A percentile compares a stretch with the other conserved stretches of the same genome.
phyloP scores from a whole-genome alignment of 192 early-diverging fungal genomes.

The Helicostylum pulchrum region DNA sequence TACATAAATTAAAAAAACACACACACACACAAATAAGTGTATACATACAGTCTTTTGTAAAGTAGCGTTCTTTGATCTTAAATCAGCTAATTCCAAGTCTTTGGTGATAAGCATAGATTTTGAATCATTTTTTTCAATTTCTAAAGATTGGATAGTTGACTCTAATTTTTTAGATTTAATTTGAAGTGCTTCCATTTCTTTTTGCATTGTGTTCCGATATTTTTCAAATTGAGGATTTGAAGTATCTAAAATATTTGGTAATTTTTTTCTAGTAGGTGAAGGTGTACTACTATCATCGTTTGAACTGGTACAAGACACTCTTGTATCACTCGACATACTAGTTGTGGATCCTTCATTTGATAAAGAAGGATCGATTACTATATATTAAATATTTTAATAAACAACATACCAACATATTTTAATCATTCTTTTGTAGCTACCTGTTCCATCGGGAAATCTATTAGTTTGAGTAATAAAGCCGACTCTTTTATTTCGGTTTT shows the following conservation, averaged over 20 bases:
- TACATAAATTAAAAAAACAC: neutral
- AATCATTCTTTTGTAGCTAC: neutral
- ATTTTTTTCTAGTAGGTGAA: too few relatives aligned
- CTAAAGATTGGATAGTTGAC: constrained; percentile 4
- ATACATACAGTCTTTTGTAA: constrained; percentile 21
- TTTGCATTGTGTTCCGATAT: constrained; percentile 21
- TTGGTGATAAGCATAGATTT: constrained; percentile 5
- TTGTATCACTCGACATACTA: constrained; percentile 14
- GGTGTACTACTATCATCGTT: constrained; percentile 18
- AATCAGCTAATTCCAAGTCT: constrained; percentile 20
- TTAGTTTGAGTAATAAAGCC: constrained; percentile 8
- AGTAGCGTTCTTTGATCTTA: constrained; percentile 12
- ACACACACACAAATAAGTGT: neutral
- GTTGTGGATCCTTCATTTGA: constrained; percentile 5
- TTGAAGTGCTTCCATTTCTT: constrained; percentile 25
- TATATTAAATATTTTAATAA: neutral
- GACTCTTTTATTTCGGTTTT: neutral
- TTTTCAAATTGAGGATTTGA: constrained; percentile 18
- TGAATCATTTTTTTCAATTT: constrained; percentile 9
- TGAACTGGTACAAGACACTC: constrained; percentile 6
- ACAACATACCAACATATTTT: neutral
- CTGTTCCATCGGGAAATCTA: constrained; percentile 14
- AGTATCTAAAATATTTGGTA: neutral
- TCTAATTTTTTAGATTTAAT: constrained; percentile 23
- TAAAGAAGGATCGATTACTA: constrained; percentile 2